Evolutionary conservation across 371 early-diverging fungal genomes (phyloP).

Genomic region (Apophysomyces ossiformis): DNA sequence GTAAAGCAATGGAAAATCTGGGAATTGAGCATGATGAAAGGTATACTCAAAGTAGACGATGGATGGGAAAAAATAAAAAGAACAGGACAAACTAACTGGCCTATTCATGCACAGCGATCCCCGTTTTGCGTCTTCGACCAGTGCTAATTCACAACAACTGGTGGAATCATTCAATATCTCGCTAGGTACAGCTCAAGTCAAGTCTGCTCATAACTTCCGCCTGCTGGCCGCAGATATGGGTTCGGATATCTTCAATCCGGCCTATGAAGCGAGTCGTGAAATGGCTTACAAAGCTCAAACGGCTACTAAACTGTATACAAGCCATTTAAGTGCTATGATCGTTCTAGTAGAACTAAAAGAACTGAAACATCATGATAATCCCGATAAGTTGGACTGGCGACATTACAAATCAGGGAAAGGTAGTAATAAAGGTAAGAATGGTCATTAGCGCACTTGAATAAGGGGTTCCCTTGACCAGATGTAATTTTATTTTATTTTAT

Average conservation of each 20-base stretch:
- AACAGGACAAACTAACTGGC: neutral
- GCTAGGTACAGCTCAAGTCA: conserved; percentile 75
- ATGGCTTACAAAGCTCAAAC: conserved; percentile 76
- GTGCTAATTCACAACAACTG: conserved; percentile 41
- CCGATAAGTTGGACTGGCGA: conserved; percentile 46
- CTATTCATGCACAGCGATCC: conserved; percentile 12
- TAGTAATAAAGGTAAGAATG: conserved; percentile 65
- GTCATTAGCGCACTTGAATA: neutral
- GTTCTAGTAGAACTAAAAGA: conserved; percentile 64
- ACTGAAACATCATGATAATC: conserved; percentile 30
- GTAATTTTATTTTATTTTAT: too few species aligned
- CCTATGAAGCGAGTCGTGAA: conserved; percentile 56
- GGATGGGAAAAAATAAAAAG: neutral
- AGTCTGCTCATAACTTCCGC: conserved; percentile 71
- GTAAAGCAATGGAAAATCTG: conserved; percentile 75
- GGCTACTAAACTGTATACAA: conserved; percentile 69
- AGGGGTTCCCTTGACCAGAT: neutral
- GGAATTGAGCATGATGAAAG: conserved; percentile 63
- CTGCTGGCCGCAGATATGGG: conserved; percentile 59
- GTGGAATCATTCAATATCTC: conserved; percentile 78
- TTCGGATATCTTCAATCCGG: conserved; percentile 56
- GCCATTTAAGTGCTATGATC: conserved; percentile 67
- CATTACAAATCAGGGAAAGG: conserved; percentile 63
- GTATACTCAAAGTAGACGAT: conserved; percentile 24
- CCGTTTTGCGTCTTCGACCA: conserved; percentile 11